phyloP scores from a whole-genome alignment of 139 green algal genomes.

The Zygnema circumcarinatum region DNA sequence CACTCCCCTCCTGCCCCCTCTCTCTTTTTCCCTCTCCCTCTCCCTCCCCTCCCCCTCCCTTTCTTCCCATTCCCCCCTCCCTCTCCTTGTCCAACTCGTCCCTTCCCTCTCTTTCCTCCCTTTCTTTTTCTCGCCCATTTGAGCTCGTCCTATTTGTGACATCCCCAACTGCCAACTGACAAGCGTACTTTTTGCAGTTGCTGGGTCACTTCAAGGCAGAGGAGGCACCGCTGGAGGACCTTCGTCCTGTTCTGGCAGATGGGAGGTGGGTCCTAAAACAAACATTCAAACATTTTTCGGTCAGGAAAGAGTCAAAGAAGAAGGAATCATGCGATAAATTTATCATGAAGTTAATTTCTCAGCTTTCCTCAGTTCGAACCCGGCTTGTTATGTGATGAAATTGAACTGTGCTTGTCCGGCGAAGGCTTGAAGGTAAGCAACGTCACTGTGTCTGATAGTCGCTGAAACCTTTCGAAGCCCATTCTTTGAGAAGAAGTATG shows the following conservation, averaged over 20 bases:
- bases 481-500: no score
- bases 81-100: not conserved
- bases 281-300: no score
- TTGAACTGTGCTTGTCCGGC: no score
- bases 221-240: conserved; percentile 20
- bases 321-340: no score
- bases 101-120: not conserved
- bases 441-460: no score
- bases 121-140: not conserved
- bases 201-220: conserved; percentile 37
- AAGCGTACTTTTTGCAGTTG: not conserved
- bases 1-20: not conserved
- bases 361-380: no score
- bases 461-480: no score
- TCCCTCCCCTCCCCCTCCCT: not conserved
- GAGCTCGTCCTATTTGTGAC: not conserved
- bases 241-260: conserved; percentile 36
- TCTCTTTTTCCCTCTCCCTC: not conserved
- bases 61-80: not conserved
- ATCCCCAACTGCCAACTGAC: not conserved
- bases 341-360: no score
- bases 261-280: conserved; percentile 27
- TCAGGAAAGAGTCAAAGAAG: no score
- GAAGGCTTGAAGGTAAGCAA: no score
- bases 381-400: no score